Percentiles rank a stretch among this genome's conserved stretches.
Conservation (phyloP, 768 basidiomycete genomes). For the Saitozyma sp. region DNA sequence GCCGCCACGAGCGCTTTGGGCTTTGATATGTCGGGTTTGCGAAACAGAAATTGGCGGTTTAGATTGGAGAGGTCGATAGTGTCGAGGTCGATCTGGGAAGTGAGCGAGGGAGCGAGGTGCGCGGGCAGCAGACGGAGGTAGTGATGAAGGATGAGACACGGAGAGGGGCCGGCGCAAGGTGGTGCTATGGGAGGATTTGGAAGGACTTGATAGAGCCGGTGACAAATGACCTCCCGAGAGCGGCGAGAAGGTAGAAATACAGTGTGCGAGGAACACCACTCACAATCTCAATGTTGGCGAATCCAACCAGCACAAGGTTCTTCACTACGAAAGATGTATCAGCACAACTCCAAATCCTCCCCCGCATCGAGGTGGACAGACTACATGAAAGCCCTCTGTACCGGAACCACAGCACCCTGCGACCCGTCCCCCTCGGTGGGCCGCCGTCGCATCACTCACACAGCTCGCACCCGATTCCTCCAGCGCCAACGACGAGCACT, state of each 20-base stretch:
- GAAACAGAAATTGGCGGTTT: slow-evolving; percentile 94
- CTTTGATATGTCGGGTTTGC: slow-evolving; percentile 95
- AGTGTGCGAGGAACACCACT: slow-evolving; percentile 15
- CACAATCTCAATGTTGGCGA: slow-evolving; percentile 79
- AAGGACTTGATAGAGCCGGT: background rate
- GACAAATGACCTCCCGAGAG: background rate
- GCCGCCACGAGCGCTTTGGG: slow-evolving; percentile 80
- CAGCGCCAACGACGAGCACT: slow-evolving; percentile 86
- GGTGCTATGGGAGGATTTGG: background rate
- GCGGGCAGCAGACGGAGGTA: background rate
- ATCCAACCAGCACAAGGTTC: slow-evolving; percentile 89
- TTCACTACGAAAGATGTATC: slow-evolving; percentile 67
- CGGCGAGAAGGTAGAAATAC: background rate
- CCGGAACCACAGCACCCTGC: no score
- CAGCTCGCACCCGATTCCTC: slow-evolving; percentile 96
- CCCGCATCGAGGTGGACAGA: background rate
- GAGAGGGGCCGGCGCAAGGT: background rate
- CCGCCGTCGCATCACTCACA: slow-evolving; percentile 57
- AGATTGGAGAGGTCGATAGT: slow-evolving; percentile 98
- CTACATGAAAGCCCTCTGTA: no score
- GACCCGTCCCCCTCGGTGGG: no score
- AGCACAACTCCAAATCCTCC: slow-evolving; percentile 7
- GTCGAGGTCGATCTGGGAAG: slow-evolving; percentile 74
- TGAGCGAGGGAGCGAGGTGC: background rate
- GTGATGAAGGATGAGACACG: background rate